phyloP scores from a whole-genome alignment of 2,329 filamentous ascomycete genomes.

The Curvularia sp. region DNA sequence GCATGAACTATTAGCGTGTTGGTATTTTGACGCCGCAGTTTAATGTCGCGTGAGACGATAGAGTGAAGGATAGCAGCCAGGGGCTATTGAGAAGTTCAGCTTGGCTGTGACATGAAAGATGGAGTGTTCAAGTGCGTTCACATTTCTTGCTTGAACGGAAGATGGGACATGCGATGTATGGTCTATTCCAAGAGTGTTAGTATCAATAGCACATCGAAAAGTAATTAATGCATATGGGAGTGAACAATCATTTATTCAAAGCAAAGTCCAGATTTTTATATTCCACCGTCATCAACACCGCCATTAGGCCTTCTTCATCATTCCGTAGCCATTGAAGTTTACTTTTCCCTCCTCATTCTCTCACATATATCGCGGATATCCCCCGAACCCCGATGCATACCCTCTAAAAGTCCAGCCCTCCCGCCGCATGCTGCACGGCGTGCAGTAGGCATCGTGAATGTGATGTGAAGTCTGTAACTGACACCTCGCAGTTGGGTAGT shows the following conservation, averaged over 20 bases:
- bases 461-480: constrained; percentile 2
- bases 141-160: not conserved
- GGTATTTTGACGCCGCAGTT: no score
- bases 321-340: no score
- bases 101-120: not conserved
- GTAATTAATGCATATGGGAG: not conserved
- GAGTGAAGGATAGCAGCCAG: not conserved
- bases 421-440: constrained; percentile 2
- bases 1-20: not conserved
- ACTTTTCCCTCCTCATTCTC: not conserved
- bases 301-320: no score
- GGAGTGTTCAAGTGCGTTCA: not conserved
- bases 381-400: constrained; percentile 1
- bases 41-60: not conserved
- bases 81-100: not conserved
- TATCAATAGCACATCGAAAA: not conserved
- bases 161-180: not conserved
- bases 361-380: constrained; percentile 6
- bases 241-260: not conserved
- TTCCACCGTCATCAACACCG: not conserved
- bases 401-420: constrained; percentile 17
- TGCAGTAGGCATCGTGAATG: constrained; percentile 6
- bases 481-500: constrained; percentile 6
- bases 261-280: not conserved
- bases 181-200: not conserved